Evolutionary conservation across 2,329 filamentous ascomycete genomes (phyloP).

Genomic region (Huntiella moniliformis): DNA sequence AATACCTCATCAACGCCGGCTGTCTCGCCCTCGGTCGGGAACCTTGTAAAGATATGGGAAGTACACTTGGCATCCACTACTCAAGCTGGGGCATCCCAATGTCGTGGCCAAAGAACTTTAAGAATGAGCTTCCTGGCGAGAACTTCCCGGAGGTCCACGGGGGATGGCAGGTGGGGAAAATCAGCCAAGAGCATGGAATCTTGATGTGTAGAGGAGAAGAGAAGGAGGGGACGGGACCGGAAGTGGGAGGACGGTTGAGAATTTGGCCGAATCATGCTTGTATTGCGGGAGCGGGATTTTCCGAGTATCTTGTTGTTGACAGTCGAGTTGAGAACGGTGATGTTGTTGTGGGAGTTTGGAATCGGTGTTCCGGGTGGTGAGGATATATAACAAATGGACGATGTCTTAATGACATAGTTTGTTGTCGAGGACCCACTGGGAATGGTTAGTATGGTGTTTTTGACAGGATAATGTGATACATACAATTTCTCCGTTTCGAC

Average conservation of each 20-base stretch:
- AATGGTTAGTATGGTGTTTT: no score
- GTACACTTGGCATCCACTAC: slow-evolving; percentile 29
- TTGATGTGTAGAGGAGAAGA: slow-evolving; percentile 36
- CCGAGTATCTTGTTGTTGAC: slow-evolving; percentile 59
- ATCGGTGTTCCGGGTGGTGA: slow-evolving; percentile 51
- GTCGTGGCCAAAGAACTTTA: slow-evolving; percentile 29
- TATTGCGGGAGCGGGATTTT: slow-evolving; percentile 51
- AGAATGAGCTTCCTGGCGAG: slow-evolving; percentile 20
- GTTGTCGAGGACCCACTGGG: no score
- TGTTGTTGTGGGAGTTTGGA: slow-evolving; percentile 58
- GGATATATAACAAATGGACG: background rate
- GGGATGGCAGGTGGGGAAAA: slow-evolving; percentile 49
- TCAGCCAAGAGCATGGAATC: slow-evolving; percentile 66
- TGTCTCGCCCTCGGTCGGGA: slow-evolving; percentile 53
- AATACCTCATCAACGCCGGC: slow-evolving; percentile 52
- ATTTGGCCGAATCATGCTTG: slow-evolving; percentile 73
- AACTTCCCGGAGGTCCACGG: slow-evolving; percentile 24
- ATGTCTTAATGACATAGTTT: no score
- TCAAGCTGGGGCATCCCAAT: slow-evolving; percentile 51
- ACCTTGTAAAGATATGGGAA: slow-evolving; percentile 37
- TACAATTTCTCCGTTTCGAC: background rate
- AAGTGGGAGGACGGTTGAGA: slow-evolving; percentile 46
- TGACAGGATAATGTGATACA: background rate
- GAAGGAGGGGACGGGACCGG: slow-evolving; percentile 28
- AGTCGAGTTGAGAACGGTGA: slow-evolving; percentile 32